Evolutionary conservation across 371 early-diverging fungal genomes (phyloP).

Genomic region (Entomophthora muscae): DNA sequence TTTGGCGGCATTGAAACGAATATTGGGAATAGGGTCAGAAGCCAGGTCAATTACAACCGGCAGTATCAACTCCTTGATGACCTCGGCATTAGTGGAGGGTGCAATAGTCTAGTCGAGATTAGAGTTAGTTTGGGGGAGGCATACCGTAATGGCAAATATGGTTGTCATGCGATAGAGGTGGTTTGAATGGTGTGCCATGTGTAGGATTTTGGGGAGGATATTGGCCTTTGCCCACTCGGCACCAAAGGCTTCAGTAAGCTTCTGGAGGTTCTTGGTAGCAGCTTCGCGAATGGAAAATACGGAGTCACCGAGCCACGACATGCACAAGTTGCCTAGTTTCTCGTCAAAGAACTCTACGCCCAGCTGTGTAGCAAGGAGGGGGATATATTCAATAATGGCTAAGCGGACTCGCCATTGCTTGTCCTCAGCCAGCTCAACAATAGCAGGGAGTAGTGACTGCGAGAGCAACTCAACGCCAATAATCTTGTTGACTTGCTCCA

Average conservation of each 20-base stretch:
- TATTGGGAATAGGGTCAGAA: conserved; percentile 93
- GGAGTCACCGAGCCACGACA: conserved; percentile 92
- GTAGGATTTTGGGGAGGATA: conserved; percentile 85
- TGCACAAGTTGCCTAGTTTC: conserved; percentile 77
- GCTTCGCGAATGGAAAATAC: conserved; percentile 96
- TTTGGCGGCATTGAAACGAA: conserved; percentile 97
- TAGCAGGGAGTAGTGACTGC: conserved; percentile 90
- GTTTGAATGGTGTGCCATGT: conserved; percentile 73
- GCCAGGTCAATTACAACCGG: conserved; percentile 73
- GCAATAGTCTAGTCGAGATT: conserved; percentile 50
- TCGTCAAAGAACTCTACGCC: conserved; percentile 94
- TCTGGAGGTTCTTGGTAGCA: conserved; percentile 77
- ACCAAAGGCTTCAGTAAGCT: conserved; percentile 92
- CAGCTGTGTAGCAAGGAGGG: conserved; percentile 83
- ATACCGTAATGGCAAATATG: conserved; percentile 82
- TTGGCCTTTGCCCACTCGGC: conserved; percentile 91
- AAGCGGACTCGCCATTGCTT: conserved; percentile 98
- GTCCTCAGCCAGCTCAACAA: conserved; percentile 94
- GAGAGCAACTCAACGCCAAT: conserved; percentile 95
- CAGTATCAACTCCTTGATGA: conserved; percentile 72
- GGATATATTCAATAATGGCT: conserved; percentile 96
- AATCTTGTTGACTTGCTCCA: conserved; percentile 86
- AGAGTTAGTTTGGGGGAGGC: conserved; percentile 11
- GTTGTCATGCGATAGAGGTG: conserved; percentile 95
- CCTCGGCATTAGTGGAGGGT: conserved; percentile 67